Evolutionary conservation across 2,329 filamentous ascomycete genomes (phyloP), one percentile per base, ranked within the genome.

Genomic region (Xylaria sp.): DNA sequence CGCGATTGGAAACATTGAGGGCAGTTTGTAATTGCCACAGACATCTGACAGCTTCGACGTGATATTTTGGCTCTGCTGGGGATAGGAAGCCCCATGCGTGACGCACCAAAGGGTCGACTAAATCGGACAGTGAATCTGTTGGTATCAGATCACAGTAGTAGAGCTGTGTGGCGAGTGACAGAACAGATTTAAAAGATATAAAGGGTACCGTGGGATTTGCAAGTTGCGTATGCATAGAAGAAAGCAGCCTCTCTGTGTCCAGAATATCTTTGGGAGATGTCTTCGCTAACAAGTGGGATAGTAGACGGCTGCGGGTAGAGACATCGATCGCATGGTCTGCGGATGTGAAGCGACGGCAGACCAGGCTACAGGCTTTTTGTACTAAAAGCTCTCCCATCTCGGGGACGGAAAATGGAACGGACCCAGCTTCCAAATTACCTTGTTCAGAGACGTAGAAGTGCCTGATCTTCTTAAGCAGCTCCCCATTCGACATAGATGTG

Each of bases 1-100:
- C 88, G 60, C 91, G 89, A 72, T 90, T 90, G 1, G 86, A 82
- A 45, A 85, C 82, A 1, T 90, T 87, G 13, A 97, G 86, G 0
- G 89, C 86, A 28, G 86, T 87, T 73, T 98, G 94, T 60, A 99
- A 82, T 72, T 93, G 89, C 93, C 96, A 97, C 45, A 99, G 82
- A 72, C 90, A 91, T 65, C 92, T 89, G 9, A 97, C 93, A 20
- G 94, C 91, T 81, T 99, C 97, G 36, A 99, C 94, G 76, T 98
- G 96, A 72, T 95, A 97, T 76, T 97, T 97, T 0, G 94, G 94
- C 70, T 91, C 90, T 13, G 90, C 85, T n/a, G 93, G 90, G 0
- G 93, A 92, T 45, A 99, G 81, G 75, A 93, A 93, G 5, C 83
- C 79, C 96, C 96, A 99, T 0, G 95, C 85, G 64, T 90, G 87